phyloP scores from a whole-genome alignment of 257 asterid species.

The Linderniella brevidens region DNA sequence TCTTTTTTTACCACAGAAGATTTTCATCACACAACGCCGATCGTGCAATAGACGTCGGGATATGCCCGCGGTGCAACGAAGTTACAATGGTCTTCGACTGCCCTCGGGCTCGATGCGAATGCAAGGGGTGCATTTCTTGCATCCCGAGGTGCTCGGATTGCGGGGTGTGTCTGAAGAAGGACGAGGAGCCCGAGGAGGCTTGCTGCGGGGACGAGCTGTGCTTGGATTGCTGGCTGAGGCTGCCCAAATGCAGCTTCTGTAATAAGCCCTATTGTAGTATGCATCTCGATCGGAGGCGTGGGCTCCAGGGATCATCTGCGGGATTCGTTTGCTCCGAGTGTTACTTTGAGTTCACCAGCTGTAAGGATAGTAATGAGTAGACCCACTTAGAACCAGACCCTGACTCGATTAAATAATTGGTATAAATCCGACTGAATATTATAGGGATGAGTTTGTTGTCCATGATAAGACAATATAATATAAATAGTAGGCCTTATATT shows the following conservation, averaged over 20 bases:
- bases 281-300: slow-evolving; percentile 25
- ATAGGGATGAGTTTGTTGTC: too few relatives aligned
- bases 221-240: slow-evolving; percentile 52
- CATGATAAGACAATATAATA: too few relatives aligned
- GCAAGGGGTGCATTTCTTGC: slow-evolving; percentile 50
- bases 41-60: slow-evolving; percentile 32
- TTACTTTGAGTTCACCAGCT: slow-evolving; percentile 12
- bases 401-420: too few relatives aligned
- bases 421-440: too few relatives aligned
- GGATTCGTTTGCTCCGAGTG: slow-evolving; percentile 43
- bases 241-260: slow-evolving; percentile 62
- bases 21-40: slow-evolving; percentile 6
- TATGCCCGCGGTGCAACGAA: slow-evolving; percentile 39
- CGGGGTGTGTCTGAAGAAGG: slow-evolving; percentile 34
- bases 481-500: too few relatives aligned
- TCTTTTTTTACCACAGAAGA: slow-evolving; percentile 17
- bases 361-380: too few relatives aligned
- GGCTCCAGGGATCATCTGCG: slow-evolving; percentile 8
- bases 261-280: slow-evolving; percentile 53
- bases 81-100: slow-evolving; percentile 45
- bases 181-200: slow-evolving; percentile 31
- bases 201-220: slow-evolving; percentile 47
- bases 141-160: slow-evolving; percentile 56
- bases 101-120: slow-evolving; percentile 21
- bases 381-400: too few relatives aligned